Percentiles rank a stretch among this genome's conserved stretches.
phyloP scores from a whole-genome alignment of 176 grass and related monocot genomes.

The Lolium perenne region DNA sequence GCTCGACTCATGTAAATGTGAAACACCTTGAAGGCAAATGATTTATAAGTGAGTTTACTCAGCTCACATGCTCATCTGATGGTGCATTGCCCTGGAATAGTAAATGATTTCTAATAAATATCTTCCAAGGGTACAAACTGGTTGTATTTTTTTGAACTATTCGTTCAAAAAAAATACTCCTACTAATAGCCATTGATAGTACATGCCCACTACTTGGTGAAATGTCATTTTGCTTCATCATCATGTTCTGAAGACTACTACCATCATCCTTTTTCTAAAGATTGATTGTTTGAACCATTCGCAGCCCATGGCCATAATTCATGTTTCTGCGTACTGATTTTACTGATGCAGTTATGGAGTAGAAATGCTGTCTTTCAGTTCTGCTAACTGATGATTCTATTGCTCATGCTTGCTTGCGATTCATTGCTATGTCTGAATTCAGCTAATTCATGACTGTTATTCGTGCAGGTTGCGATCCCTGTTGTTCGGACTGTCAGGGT shows the following conservation, averaged over 20 bases:
- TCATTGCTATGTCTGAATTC: not conserved
- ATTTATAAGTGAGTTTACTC: conserved; percentile 34
- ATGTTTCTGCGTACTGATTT: not conserved
- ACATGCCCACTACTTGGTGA: not conserved
- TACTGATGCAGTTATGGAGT: not conserved
- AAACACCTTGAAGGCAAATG: not conserved
- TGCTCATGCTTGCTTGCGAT: conserved; percentile 6
- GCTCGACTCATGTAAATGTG: conserved; percentile 41
- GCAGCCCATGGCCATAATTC: not conserved
- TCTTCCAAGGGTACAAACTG: not conserved
- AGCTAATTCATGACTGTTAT: not conserved
- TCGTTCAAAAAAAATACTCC: conserved; percentile 32
- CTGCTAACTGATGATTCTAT: not conserved
- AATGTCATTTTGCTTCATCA: conserved; percentile 23
- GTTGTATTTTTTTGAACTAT: no score
- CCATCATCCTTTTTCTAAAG: conserved; percentile 4
- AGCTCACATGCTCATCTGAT: conserved; percentile 25
- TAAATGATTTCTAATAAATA: conserved; percentile 2
- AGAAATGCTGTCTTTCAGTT: not conserved
- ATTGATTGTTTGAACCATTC: not conserved
- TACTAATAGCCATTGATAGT: conserved; percentile 16
- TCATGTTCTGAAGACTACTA: conserved; percentile 12
- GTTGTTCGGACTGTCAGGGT: conserved; percentile 91
- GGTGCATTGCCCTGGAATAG: not conserved
- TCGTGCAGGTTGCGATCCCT: conserved; percentile 86